Conservation (phyloP, 192 early-diverging fungal genomes). For the Obelidium mucronatum region DNA sequence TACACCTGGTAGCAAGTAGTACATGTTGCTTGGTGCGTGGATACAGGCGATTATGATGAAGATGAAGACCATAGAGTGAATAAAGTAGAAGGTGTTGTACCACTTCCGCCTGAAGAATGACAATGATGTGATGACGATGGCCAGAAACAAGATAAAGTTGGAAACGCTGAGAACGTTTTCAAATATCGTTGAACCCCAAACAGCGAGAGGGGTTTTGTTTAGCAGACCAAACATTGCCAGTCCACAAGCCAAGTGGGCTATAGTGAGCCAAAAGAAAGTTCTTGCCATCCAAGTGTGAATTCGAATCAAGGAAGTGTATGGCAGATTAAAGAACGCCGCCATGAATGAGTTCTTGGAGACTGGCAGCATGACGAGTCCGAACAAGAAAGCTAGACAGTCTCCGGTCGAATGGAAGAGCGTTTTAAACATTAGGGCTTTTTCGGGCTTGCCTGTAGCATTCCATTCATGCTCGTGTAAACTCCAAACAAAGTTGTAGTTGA, state of each 20-base stretch:
- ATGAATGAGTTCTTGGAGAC: slow-evolving; percentile 34
- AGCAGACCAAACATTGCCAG: background rate
- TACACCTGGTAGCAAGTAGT: slow-evolving; percentile 44
- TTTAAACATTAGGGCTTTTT: too few species aligned
- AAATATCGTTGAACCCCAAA: too few species aligned
- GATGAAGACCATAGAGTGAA: slow-evolving; percentile 30
- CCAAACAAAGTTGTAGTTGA: too few species aligned
- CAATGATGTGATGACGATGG: slow-evolving; percentile 31
- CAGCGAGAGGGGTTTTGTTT: too few species aligned
- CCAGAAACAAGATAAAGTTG: background rate
- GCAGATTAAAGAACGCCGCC: slow-evolving; percentile 33
- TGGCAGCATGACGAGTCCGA: slow-evolving; percentile 40
- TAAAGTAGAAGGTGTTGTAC: slow-evolving; percentile 38
- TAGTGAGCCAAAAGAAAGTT: slow-evolving; percentile 7
- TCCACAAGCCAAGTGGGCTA: slow-evolving; percentile 22
- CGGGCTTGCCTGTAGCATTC: too few species aligned
- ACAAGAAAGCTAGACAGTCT: slow-evolving; percentile 21
- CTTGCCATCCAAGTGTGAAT: slow-evolving; percentile 34
- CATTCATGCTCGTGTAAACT: too few species aligned
- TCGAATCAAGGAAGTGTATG: slow-evolving; percentile 32
- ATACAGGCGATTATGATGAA: slow-evolving; percentile 21
- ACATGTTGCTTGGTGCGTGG: slow-evolving; percentile 12
- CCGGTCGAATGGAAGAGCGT: slow-evolving; percentile 23
- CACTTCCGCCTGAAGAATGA: slow-evolving; percentile 25
- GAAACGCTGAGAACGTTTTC: too few species aligned